Base-by-base conservation (phyloP, 1,139 yeast genomes). In the Zygosaccharomyces sapae region DNA sequence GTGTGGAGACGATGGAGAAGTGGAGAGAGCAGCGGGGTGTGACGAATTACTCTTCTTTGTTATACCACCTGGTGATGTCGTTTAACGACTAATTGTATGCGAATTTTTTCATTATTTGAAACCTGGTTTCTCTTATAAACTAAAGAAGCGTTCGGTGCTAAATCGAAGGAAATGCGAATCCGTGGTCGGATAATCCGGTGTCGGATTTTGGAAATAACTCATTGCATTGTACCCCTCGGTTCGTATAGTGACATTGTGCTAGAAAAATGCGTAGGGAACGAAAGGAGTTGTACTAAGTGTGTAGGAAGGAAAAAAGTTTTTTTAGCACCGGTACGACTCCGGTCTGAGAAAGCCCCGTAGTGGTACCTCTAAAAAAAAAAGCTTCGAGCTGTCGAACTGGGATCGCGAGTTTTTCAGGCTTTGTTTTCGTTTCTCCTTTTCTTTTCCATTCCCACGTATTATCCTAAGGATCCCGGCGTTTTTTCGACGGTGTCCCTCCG, bases 1-100 rank as follows among this genome's bases (percentile, higher is more conserved):
- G 34, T 13, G 34, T 16, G 34, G 34, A 31, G 19, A 22, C 5
- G 25, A 7, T 18, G 18, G 34, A 5, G 16, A 31, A 13, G 34
- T 13, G 34, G 34, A 31, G 34, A 31, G 18, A 31, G 34, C 7
- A 31, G 7, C 34, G 18, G 18, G 34, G 34, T 12, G 34, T 18
- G 6, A 13, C 34, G 34, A 16, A 8, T 31, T 16, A 18, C 34
- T 31, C 34, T 31, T 31, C 19, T 31, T 31, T 31, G 34, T 31
- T 31, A 31, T 31, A 31, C 34, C 34, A 31, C 34, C 34, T 31
- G 34, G 34, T 31, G 34, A 13, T 18, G 18, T 31, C 34, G 34
- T 31, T 31, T 18, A 31, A 12, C 8, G 34, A 13, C 6, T 8
- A 31, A 13, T 31, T 31, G 13, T 31, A 8, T 18, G 13, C 18